These are phyloP conservation scores for Bodo saltans DNA, from an alignment of 78 protist species.

Conservation along the genomic window DNA sequence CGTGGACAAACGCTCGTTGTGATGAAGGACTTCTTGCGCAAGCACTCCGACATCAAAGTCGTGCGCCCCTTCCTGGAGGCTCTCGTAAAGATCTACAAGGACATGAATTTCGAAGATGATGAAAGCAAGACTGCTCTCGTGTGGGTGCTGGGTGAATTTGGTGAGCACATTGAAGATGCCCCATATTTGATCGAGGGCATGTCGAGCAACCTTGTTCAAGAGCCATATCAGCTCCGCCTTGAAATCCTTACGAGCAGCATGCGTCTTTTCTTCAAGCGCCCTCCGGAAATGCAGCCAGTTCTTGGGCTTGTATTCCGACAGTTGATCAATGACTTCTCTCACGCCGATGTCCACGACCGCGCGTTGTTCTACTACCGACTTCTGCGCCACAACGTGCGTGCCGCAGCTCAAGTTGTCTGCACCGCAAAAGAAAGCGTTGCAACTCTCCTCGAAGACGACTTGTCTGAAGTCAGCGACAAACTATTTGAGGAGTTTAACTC, in stretches of 20 bases:
- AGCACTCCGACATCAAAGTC: background rate
- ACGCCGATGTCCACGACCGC: conserved; percentile 81
- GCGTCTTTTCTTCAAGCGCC: conserved; percentile 69
- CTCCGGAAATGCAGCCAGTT: conserved; percentile 63
- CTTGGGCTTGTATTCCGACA: conserved; percentile 54
- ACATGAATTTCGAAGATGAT: background rate
- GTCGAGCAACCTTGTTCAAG: conserved; percentile 36
- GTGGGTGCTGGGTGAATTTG: conserved; percentile 86
- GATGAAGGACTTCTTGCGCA: conserved; percentile 48
- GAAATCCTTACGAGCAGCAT: conserved; percentile 57
- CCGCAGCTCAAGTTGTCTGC: conserved; percentile 31
- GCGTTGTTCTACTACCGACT: conserved; percentile 78
- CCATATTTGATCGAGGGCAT: conserved; percentile 78
- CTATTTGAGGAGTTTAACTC: conserved; percentile 85
- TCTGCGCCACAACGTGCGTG: conserved; percentile 21
- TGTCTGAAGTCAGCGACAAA: conserved; percentile 34
- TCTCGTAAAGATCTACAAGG: conserved; percentile 27
- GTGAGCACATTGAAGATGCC: conserved; percentile 45
- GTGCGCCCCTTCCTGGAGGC: conserved; percentile 16
- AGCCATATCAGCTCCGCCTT: conserved; percentile 30
- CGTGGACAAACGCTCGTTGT: conserved; percentile 18
- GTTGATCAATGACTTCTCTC: conserved; percentile 35
- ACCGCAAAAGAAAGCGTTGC: conserved; percentile 1
- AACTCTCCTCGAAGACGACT: conserved; percentile 19
- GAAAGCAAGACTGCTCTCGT: conserved; percentile 44